These are phyloP conservation scores for Metschnikowia proteae DNA, from an alignment of 805 yeast genomes.

Conservation along the genomic window DNA sequence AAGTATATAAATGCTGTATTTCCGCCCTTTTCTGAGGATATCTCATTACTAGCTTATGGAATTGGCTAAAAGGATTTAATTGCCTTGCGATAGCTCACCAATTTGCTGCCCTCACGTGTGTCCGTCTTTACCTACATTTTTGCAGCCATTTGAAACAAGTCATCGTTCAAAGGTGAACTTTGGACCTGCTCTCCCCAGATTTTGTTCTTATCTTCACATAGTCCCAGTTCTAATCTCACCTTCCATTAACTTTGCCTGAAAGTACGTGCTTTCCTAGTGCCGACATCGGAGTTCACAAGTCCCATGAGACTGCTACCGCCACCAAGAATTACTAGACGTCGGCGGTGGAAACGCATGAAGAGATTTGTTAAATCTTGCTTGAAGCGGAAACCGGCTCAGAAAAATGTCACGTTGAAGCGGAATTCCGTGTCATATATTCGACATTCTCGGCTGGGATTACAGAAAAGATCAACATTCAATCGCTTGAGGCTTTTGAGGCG, in stretches of 20 bases:
- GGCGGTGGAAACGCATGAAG: constrained; percentile 13
- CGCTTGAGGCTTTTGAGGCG: constrained; percentile 9
- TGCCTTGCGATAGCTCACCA: not conserved
- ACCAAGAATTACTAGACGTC: constrained; percentile 13
- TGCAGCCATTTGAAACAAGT: not conserved
- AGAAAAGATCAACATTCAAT: constrained; percentile 9
- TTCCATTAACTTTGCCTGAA: not conserved
- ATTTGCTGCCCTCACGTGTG: not conserved
- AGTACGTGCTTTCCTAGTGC: not conserved
- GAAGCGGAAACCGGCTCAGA: not conserved
- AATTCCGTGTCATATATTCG: constrained; percentile 12
- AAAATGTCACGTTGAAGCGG: constrained; percentile 2
- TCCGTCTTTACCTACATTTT: not conserved
- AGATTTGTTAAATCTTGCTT: constrained; percentile 6
- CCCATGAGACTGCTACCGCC: constrained; percentile 18
- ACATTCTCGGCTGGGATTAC: constrained; percentile 6
- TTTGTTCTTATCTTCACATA: too few species aligned
- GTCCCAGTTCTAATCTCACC: too few species aligned
- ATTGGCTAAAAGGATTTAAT: not conserved
- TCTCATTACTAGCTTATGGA: not conserved
- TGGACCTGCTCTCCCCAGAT: too few species aligned
- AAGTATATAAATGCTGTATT: not conserved
- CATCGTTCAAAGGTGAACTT: too few species aligned
- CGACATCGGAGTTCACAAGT: not conserved
- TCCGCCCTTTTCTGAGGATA: not conserved